A percentile compares a stretch with the other conserved stretches of the same genome.
These are phyloP conservation scores for Lathyrus oleraceus DNA, from an alignment of 306 rosid species.

Conservation along the genomic window DNA sequence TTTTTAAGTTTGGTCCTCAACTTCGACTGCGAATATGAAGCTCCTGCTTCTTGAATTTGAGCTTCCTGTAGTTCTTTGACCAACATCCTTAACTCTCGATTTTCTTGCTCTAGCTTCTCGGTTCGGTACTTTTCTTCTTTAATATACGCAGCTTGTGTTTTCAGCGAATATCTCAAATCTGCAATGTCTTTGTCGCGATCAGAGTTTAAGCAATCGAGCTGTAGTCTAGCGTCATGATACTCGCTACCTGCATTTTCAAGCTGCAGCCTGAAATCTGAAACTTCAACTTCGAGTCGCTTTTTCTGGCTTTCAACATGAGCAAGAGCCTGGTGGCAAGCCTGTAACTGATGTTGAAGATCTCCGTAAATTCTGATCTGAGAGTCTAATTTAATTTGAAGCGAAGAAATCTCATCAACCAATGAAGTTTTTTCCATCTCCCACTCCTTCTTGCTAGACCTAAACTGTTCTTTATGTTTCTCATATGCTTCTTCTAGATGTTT, in stretches of 20 bases:
- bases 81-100: slow-evolving; percentile 53
- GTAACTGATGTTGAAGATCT: slow-evolving; percentile 57
- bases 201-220: slow-evolving; percentile 48
- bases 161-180: slow-evolving; percentile 55
- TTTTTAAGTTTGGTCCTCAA: slow-evolving; percentile 59
- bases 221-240: slow-evolving; percentile 45
- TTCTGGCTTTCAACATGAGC: slow-evolving; percentile 73
- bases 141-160: slow-evolving; percentile 52
- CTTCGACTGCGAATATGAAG: slow-evolving; percentile 63
- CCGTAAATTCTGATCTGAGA: slow-evolving; percentile 60
- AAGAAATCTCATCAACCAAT: slow-evolving; percentile 63
- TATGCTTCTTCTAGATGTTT: slow-evolving; percentile 72
- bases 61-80: slow-evolving; percentile 75
- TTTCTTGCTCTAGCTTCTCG: slow-evolving; percentile 67
- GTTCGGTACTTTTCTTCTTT: slow-evolving; percentile 62
- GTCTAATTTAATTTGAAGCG: slow-evolving; percentile 59
- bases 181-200: slow-evolving; percentile 60
- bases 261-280: slow-evolving; percentile 50
- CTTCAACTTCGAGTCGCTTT: slow-evolving; percentile 63
- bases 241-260: slow-evolving; percentile 46
- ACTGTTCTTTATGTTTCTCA: slow-evolving; percentile 47
- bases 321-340: slow-evolving; percentile 65
- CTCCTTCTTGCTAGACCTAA: slow-evolving; percentile 59
- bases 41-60: slow-evolving; percentile 70
- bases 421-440: slow-evolving; percentile 62